These are phyloP conservation scores for Verbascum thapsus DNA, from an alignment of 257 asterid genomes.

Conservation along the genomic window DNA sequence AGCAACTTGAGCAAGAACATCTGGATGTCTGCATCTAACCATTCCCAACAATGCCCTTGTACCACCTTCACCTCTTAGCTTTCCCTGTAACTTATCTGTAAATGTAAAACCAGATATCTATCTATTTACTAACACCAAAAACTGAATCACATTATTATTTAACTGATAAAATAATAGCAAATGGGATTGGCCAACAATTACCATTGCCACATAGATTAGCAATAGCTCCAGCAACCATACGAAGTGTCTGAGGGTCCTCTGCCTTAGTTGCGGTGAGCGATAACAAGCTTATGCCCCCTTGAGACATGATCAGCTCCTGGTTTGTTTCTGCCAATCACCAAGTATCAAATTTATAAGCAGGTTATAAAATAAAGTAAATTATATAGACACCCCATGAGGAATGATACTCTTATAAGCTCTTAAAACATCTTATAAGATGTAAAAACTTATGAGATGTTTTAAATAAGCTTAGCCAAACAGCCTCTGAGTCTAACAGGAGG, in stretches of 20 bases:
- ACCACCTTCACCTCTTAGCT: constrained; percentile 77
- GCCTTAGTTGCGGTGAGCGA: constrained; percentile 69
- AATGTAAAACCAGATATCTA: constrained; percentile 11
- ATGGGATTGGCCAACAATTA: constrained; percentile 18
- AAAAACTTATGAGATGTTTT: too few relatives aligned
- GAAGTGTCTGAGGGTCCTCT: constrained; percentile 88
- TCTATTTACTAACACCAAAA: constrained; percentile 20
- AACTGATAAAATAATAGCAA: background rate
- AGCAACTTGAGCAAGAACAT: constrained; percentile 90
- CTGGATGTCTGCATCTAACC: constrained; percentile 84
- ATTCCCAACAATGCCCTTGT: constrained; percentile 72
- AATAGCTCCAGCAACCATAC: constrained; percentile 91
- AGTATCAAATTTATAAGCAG: constrained; percentile 26
- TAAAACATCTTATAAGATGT: too few relatives aligned
- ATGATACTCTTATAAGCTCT: too few relatives aligned
- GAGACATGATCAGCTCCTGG: constrained; percentile 81
- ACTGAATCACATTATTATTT: constrained; percentile 1
- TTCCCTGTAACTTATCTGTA: constrained; percentile 65
- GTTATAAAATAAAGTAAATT: too few relatives aligned
- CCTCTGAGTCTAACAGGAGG: too few relatives aligned
- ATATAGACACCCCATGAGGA: too few relatives aligned
- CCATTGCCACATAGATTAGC: constrained; percentile 95
- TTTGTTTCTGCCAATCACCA: constrained; percentile 59
- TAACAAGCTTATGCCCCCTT: constrained; percentile 73
- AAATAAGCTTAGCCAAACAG: too few relatives aligned